Conservation (phyloP, 495 filamentous ascomycete species). For the Cercophora sp. region DNA sequence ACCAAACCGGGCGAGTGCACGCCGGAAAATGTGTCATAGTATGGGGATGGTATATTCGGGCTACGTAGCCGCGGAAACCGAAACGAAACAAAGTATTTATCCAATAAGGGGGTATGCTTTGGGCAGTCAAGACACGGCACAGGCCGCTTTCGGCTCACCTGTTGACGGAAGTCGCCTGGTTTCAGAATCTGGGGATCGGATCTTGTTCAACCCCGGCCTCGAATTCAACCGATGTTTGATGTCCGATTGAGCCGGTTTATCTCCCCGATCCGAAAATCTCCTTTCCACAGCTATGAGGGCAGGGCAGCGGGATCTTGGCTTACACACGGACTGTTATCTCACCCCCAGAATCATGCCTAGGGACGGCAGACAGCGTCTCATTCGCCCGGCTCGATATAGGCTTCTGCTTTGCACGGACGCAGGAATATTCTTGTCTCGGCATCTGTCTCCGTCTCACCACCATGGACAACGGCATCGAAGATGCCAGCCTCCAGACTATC, state of each 20-base stretch:
- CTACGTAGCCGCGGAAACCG: background rate
- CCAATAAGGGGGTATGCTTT: constrained; percentile 8
- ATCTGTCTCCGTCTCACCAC: background rate
- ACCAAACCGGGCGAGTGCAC: too few species aligned
- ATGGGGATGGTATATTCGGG: too few species aligned
- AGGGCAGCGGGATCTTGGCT: background rate
- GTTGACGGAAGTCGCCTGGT: background rate
- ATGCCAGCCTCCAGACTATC: background rate
- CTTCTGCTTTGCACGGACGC: background rate
- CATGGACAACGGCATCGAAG: too few species aligned
- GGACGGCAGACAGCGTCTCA: too few species aligned
- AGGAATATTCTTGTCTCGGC: background rate
- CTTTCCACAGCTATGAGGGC: background rate
- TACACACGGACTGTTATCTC: background rate
- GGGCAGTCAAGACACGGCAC: background rate
- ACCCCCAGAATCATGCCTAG: too few species aligned
- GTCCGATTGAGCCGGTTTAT: constrained; percentile 3
- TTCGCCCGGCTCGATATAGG: too few species aligned
- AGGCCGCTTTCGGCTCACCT: background rate
- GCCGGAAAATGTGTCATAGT: too few species aligned
- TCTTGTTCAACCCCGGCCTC: background rate
- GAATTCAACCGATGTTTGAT: constrained; percentile 12
- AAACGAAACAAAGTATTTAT: constrained; percentile 12
- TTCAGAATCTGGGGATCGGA: constrained; percentile 1
- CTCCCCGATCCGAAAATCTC: background rate